Evolutionary conservation across 116 monocot genomes (phyloP).

Genomic region (Iris pallida): DNA sequence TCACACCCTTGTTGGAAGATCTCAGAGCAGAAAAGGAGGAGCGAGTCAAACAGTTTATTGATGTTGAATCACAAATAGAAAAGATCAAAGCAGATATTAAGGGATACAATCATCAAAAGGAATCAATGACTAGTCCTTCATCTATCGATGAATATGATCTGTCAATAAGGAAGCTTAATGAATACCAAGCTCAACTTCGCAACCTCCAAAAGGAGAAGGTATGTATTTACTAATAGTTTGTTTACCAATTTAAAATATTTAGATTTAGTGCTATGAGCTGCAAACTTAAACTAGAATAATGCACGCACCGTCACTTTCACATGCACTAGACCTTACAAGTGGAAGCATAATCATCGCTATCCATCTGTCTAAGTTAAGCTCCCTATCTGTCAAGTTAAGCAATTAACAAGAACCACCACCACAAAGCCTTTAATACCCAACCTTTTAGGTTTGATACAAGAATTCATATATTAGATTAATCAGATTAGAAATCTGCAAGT

Average conservation of each 20-base stretch:
- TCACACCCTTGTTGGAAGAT: constrained; percentile 57
- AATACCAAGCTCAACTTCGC: constrained; percentile 58
- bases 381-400: too few species aligned
- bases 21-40: constrained; percentile 59
- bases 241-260: background rate
- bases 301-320: background rate
- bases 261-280: background rate
- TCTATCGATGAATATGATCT: constrained; percentile 58
- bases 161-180: constrained; percentile 67
- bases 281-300: background rate
- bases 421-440: too few species aligned
- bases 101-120: constrained; percentile 24
- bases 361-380: too few species aligned
- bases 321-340: background rate
- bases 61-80: constrained; percentile 55
- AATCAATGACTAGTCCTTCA: constrained; percentile 7
- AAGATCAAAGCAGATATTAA: constrained; percentile 64
- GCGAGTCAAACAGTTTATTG: constrained; percentile 59
- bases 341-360: too few species aligned
- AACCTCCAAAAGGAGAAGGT: constrained; percentile 93
- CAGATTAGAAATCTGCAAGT: too few species aligned
- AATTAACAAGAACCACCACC: too few species aligned
- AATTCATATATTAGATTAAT: too few species aligned
- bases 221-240: background rate
- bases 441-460: too few species aligned